phyloP scores from a whole-genome alignment of 1,284 basidiomycete species.

The Tranzscheliella williamsii region DNA sequence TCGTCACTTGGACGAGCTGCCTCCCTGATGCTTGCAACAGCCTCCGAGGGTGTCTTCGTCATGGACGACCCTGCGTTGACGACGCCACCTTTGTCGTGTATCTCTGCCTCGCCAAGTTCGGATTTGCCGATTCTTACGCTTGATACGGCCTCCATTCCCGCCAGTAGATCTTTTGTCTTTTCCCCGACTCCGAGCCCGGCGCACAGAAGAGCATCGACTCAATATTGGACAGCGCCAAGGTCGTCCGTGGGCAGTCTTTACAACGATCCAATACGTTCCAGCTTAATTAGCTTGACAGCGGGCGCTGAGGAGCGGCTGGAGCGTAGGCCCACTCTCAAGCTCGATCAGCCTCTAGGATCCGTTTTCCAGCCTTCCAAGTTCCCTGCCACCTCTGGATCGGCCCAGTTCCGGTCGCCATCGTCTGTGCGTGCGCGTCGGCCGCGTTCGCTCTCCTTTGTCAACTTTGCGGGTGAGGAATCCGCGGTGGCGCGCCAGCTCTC shows the following conservation, averaged over 20 bases:
- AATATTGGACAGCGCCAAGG: constrained; percentile 31
- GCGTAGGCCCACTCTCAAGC: constrained; percentile 11
- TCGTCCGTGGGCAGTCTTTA: constrained; percentile 6
- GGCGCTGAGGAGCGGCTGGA: constrained; percentile 2
- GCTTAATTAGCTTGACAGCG: constrained; percentile 15
- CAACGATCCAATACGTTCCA: constrained; percentile 1
- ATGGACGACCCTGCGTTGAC: constrained; percentile 29
- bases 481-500: constrained; percentile 5
- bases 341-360: constrained; percentile 6
- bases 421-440: constrained; percentile 14
- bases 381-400: constrained; percentile 1
- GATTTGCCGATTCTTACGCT: constrained; percentile 13
- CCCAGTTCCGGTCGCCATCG: constrained; percentile 17
- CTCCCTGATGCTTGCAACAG: constrained; percentile 25
- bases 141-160: constrained; percentile 16
- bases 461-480: constrained; percentile 15
- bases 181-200: constrained; percentile 16
- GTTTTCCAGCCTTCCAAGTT: constrained; percentile 8
- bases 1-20: constrained; percentile 21
- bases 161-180: constrained; percentile 22
- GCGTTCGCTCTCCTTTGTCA: constrained; percentile 26
- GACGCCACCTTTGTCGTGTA: constrained; percentile 33
- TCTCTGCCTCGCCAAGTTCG: constrained; percentile 25
- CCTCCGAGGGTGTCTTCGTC: constrained; percentile 20
- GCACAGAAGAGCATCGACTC: constrained; percentile 28